phyloP scores from a whole-genome alignment of 495 filamentous ascomycete species.

The Venustampulla echinocandica region DNA sequence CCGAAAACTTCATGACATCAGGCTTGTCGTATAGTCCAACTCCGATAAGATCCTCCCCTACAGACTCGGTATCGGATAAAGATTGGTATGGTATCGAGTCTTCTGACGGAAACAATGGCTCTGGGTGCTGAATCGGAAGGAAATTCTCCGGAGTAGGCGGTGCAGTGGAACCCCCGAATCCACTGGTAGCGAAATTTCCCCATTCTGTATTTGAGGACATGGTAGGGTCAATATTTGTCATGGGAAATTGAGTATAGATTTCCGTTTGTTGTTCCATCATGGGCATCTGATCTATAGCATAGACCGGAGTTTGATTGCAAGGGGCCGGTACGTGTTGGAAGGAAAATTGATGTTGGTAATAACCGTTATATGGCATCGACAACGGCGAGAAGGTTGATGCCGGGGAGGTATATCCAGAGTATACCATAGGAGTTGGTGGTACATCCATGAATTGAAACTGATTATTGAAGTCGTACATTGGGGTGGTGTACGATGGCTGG shows the following conservation, averaged over 20 bases:
- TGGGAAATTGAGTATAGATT: conserved; percentile 2
- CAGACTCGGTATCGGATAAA: conserved; percentile 34
- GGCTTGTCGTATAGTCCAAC: conserved; percentile 77
- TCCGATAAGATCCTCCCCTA: conserved; percentile 66
- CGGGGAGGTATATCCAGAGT: conserved; percentile 21
- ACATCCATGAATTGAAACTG: conserved; percentile 15
- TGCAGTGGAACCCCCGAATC: conserved; percentile 31
- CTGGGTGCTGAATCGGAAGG: conserved; percentile 37
- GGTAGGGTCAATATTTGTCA: conserved; percentile 12
- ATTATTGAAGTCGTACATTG: conserved; percentile 2
- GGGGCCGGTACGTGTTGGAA: not conserved
- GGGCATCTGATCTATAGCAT: not conserved
- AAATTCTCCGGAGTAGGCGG: conserved; percentile 57
- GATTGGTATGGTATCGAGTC: conserved; percentile 37
- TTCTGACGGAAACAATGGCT: conserved; percentile 32
- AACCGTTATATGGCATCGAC: conserved; percentile 14
- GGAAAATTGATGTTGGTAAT: conserved; percentile 13
- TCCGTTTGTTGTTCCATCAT: not conserved
- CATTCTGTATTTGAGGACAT: conserved; percentile 31
- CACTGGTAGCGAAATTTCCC: conserved; percentile 31
- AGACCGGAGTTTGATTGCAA: conserved; percentile 1
- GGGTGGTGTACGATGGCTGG: conserved; percentile 6
- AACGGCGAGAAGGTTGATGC: conserved; percentile 17
- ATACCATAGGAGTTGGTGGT: conserved; percentile 14
- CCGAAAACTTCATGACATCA: conserved; percentile 30